Base-by-base conservation (phyloP, 176 grass and related monocot genomes). In the Thalia dealbata region DNA sequence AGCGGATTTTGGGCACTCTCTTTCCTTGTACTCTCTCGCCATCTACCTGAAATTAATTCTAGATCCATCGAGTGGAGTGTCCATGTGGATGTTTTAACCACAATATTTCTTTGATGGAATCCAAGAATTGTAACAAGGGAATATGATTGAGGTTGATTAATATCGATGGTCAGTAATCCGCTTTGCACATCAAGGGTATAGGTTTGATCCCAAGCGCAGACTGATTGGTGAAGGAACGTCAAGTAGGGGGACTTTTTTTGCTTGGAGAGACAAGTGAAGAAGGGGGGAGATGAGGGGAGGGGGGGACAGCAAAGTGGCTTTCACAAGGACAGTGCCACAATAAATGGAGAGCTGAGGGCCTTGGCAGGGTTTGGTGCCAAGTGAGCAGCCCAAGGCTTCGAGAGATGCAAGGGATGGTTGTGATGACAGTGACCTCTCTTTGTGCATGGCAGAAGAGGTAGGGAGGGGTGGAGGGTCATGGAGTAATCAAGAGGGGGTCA, bases 401-500 rank as follows among this genome's bases (percentile, higher is more conserved):
- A 63, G 12, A 28, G 61, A 28, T 13, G 32, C 32, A 38, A 38
- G 32, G 10, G 61, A 63, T 28, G 61, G 61, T 63, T 63, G 61
- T 38, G 61, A 29, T 15, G 61, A 63, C 23, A 63, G 61, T 63
- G 61, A 63, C 25, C 61, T 63, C 24, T 63, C 61, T 27, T 28
- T 63, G 61, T 30, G 45, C 45, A 48, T 48, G 54, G 54, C 54
- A 58, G 54, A 58, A 58, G 21, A 58, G 19, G 32, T 38, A 38
- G 32, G 32, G 32, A n/a, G n/a, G n/a, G n/a, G n/a, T n/a, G 32
- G 32, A 38, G 32, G 16, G 54, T 58, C 16, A 58, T 58, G 61
- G 61, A 63, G 61, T 28, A 63, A 63, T 63, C 12, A 63, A 63
- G 61, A 63, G 4, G 61, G 61, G 22, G 61, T 30, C 23, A 63